Evolutionary conservation across 148 eudicot species (phyloP).

Genomic region (Arctostaphylos glauca): DNA sequence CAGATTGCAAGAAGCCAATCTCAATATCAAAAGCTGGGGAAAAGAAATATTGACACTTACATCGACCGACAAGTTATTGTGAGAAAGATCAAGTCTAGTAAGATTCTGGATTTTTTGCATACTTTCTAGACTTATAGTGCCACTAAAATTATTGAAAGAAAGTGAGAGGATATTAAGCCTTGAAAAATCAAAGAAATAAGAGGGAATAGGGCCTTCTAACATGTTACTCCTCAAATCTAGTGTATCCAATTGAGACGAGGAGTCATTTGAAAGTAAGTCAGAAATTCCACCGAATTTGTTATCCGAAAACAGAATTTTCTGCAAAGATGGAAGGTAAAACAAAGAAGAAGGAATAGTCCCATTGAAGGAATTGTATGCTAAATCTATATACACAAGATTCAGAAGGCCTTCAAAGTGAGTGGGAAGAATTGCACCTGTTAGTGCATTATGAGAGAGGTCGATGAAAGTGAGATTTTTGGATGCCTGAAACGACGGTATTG

Average conservation of each 20-base stretch:
- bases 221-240: slow-evolving; percentile 46
- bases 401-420: slow-evolving; percentile 35
- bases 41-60: slow-evolving; percentile 6
- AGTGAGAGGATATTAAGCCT: slow-evolving; percentile 23
- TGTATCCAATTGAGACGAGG: slow-evolving; percentile 24
- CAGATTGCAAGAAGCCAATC: slow-evolving; percentile 44
- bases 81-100: slow-evolving; percentile 33
- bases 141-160: slow-evolving; percentile 34
- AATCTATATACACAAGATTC: slow-evolving; percentile 26
- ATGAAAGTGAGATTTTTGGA: slow-evolving; percentile 34
- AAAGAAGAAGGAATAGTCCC: slow-evolving; percentile 50
- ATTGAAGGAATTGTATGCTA: slow-evolving; percentile 32
- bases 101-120: slow-evolving; percentile 24
- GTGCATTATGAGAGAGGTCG: slow-evolving; percentile 38
- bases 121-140: slow-evolving; percentile 17
- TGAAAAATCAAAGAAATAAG: slow-evolving; percentile 13
- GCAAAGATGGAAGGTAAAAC: slow-evolving; percentile 31
- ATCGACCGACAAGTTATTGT: slow-evolving; percentile 24
- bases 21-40: slow-evolving; percentile 24
- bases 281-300: slow-evolving; percentile 29
- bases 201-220: slow-evolving; percentile 28
- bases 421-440: slow-evolving; percentile 33
- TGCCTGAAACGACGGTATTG: slow-evolving; percentile 29
- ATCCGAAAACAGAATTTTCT: slow-evolving; percentile 23
- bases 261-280: neutral